Evolutionary conservation across 208 protist genomes (phyloP), one percentile per base, ranked within the genome.

Genomic region (Acanthamoeba quina): DNA sequence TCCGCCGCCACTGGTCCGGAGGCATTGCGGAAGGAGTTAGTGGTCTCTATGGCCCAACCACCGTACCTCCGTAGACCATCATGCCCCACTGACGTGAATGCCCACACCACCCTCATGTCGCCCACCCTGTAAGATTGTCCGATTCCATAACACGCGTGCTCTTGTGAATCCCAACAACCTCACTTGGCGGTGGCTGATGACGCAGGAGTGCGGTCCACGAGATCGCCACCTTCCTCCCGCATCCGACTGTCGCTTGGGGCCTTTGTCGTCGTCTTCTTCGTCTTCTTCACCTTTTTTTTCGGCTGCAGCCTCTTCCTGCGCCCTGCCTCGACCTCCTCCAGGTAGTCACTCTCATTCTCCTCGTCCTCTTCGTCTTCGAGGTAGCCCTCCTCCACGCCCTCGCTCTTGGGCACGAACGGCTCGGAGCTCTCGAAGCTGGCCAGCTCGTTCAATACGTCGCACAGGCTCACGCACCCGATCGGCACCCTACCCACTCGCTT

Each of bases 401-500:
- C 72, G 34, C 26, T 11, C 19, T 24, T n/a, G 10, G 72, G 72
- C 21, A 52, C 37, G 44, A 29, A 44, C 15, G 37, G 72, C 37
- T 80, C 72, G 7, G 72, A 6, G 21, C 72, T 80, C 44, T 80
- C 72, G 83, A 90, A 62, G 54, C 62, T 68, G 83, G 58, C 62
- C 56, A 90, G 56, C 62, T 90, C 83, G 56, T 90, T 90, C 54
- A 90, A 31, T 5, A 90, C 83, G n/a, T 90, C 83, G 44, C 83
- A 62, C 54, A 90, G 47, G 56, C 83, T 90, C 54, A 90, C 83
- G 44, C 83, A 90, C 44, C 83, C 83, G n/a, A 90, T 70, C 37
- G 83, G 83, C 56, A 90, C 37, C 83, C 6, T 21, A 4, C 41
- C 41, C 13, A 3, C n/a, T 6, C 62, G 66, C 54, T 90, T 70